Base-by-base conservation (phyloP, 257 asterid genomes). In the Nicotiana noctiflora region DNA sequence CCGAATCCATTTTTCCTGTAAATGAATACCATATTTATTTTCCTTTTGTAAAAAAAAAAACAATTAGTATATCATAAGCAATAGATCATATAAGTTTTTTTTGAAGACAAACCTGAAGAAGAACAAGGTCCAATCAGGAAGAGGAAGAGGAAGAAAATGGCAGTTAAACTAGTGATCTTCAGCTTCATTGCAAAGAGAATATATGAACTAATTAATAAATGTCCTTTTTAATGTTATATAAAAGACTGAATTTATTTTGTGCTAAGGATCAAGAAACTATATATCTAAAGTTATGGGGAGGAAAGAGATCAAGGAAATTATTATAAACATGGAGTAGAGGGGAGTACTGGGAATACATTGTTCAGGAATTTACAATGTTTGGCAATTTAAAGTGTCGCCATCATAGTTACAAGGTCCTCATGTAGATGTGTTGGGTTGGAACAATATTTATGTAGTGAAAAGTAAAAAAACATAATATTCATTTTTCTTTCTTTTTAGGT, bases 1-100 rank as follows among this genome's bases (percentile, higher is more conserved):
- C 88, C 13, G 89, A 76, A 29, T 80, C 82, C 87, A 84, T 37
- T 49, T 80, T 80, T 49, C 87, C 90, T 89, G 82, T 77, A 72
- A 6, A 19, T n/a, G n/a, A 82, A 15, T 51, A 64, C 61, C n/a
- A 72, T 70, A n/a, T n/a, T n/a, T n/a, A n/a, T n/a, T n/a, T n/a
- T n/a, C 46, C 6, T 6, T 37, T 37, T 6, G 46, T 37, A 37
- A 44, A 70, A 6, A 53, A 23, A 68, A 72, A 13, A 11, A 46
- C 13, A 21, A 44, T 10, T n/a, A n/a, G n/a, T 13, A 23, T 46
- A 21, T 72, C 37, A 21, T 5, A 72, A 46, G 46, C 60, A 72
- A 72, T 19, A 72, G 77, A n/a, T n/a, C n/a, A 44, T 13, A 46
- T 18, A 72, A 46, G 21, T 21, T 72, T 8, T 21, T 27, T 37